Percentiles rank a stretch among this genome's conserved stretches.
Conservation (phyloP, 2,329 filamentous ascomycete genomes). For the Aspergillus versicolor region DNA sequence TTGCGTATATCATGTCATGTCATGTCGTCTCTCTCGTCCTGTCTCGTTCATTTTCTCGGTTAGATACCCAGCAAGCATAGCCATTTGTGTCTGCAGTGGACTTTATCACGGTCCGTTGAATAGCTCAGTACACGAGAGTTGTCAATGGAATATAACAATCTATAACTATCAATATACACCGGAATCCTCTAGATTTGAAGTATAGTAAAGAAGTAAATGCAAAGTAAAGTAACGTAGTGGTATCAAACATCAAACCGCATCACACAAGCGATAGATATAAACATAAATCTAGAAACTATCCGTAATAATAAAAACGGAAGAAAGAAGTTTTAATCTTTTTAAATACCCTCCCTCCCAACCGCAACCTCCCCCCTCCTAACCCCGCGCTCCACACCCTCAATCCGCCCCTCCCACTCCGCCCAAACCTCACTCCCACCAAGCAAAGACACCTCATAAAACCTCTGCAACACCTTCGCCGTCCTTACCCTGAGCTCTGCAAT, state of each 20-base stretch:
- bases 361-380: constrained; percentile 63
- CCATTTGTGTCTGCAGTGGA: constrained; percentile 6
- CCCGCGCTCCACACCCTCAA: constrained; percentile 64
- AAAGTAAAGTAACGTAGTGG: neutral
- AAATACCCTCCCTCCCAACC: constrained; percentile 54
- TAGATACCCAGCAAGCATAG: constrained; percentile 19
- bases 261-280: too few species aligned
- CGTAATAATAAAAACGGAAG: too few species aligned
- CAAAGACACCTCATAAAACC: constrained; percentile 73
- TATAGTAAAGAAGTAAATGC: neutral
- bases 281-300: too few species aligned
- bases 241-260: neutral
- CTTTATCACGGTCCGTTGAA: neutral
- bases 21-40: too few species aligned
- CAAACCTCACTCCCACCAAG: constrained; percentile 67
- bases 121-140: constrained; percentile 6
- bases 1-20: neutral
- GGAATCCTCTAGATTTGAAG: too few species aligned
- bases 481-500: constrained; percentile 43
- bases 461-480: constrained; percentile 54
- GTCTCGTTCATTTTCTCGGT: neutral
- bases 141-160: neutral
- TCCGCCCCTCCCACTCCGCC: constrained; percentile 67
- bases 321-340: constrained; percentile 9
- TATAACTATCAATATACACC: too few species aligned